Evolutionary conservation across 106 monocot genomes (phyloP).

Genomic region (Posidonia australis): DNA sequence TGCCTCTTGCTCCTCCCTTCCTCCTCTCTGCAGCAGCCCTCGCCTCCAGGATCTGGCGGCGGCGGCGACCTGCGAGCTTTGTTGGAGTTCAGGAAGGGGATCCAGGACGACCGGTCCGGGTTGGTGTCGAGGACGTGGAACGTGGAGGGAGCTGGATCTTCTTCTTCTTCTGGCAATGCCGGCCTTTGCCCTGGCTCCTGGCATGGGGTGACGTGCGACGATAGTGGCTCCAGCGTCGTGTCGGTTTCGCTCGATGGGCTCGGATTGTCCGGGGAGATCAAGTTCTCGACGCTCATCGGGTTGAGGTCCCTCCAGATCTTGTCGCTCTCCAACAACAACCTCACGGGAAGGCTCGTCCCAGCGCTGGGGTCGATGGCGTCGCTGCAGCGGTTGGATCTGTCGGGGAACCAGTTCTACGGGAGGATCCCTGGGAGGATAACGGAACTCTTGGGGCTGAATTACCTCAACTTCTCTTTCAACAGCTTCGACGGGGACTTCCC

Average conservation of each 20-base stretch:
- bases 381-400: constrained; percentile 52
- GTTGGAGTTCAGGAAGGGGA: constrained; percentile 84
- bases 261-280: constrained; percentile 56
- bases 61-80: constrained; percentile 39
- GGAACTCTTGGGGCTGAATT: constrained; percentile 36
- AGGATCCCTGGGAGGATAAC: constrained; percentile 49
- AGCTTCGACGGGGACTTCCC: constrained; percentile 48
- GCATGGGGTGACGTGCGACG: constrained; percentile 31
- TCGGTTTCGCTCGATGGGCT: constrained; percentile 39
- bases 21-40: neutral
- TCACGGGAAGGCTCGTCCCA: constrained; percentile 69
- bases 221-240: constrained; percentile 21
- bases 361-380: constrained; percentile 41
- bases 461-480: constrained; percentile 69
- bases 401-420: constrained; percentile 68
- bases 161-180: constrained; percentile 3
- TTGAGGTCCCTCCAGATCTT: constrained; percentile 36
- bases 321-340: constrained; percentile 40
- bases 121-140: constrained; percentile 39
- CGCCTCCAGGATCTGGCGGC: neutral
- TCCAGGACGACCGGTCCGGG: constrained; percentile 30
- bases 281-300: constrained; percentile 43
- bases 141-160: constrained; percentile 11
- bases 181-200: constrained; percentile 1
- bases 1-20: constrained; percentile 5